Base-by-base conservation (phyloP, 176 grass and related monocot genomes). In the Dactylis glomerata region DNA sequence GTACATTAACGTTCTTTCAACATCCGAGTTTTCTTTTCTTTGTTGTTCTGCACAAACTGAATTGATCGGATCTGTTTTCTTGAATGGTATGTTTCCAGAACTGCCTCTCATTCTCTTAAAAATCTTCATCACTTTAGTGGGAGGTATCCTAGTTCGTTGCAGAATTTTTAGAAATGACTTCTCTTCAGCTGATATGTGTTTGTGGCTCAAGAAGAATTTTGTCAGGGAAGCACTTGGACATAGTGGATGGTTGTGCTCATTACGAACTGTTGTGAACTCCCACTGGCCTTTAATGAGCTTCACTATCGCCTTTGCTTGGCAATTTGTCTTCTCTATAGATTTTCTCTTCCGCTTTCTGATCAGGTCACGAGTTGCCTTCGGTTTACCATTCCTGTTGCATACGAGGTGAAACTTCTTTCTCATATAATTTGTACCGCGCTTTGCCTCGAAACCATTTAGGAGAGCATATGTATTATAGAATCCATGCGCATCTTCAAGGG, bases 321-420 rank as follows among this genome's bases (percentile, higher is more conserved):
- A 81, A 33, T 67, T 32, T 81, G 78, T 81, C 44, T 67, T 67
- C 61, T 47, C 42, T 51, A 68, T 81, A 81, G 61, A 64, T 67
- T 81, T 81, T 49, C 78, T 81, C 28, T 81, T 67, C 78, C 78
- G 64, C 44, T 81, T 81, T 62, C 44, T 81, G 42, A 28, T 13
- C 31, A 66, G 61, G 61, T 36, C 63, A 19, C n/a, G 41, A 67
- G 61, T 65, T 81, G 63, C 30, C 78, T 1, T 81, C 13, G 30
- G 23, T 81, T 81, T 81, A 33, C 78, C 62, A 68, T 63, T 81
- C 44, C 78, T 81, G 61, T 81, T 81, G 30, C 78, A 81, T 81
- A 67, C 31, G 46, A 81, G 30, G 44, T 81, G 61, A 67, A 50
- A 81, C 62, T 81, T 81, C 78, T 64, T 80, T 47, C 78, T 80